phyloP scores from a whole-genome alignment of 257 asterid genomes.

The Solanum etuberosum region DNA sequence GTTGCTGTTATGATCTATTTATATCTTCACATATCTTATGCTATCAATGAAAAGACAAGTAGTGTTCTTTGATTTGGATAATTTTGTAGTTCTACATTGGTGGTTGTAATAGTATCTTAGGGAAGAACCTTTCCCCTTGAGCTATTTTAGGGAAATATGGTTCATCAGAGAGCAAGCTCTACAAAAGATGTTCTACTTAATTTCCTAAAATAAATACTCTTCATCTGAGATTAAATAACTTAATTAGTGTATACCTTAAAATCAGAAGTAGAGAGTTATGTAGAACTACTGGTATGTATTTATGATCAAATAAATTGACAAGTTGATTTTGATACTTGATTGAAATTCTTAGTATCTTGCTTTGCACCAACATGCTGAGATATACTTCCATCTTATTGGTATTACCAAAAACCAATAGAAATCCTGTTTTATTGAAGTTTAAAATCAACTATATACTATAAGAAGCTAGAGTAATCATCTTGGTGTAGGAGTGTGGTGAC shows the following conservation, averaged over 20 bases:
- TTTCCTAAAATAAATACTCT: not conserved
- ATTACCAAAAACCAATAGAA: not conserved
- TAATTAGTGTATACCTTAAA: not conserved
- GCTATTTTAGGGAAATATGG: not conserved
- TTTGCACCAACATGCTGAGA: not conserved
- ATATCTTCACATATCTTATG: not conserved
- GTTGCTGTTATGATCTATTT: not conserved
- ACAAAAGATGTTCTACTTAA: not conserved
- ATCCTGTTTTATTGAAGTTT: not conserved
- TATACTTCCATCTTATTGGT: not conserved
- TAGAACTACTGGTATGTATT: not conserved
- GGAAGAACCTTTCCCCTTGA: not conserved
- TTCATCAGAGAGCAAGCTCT: not conserved
- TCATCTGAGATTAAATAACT: not conserved
- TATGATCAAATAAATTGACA: not conserved
- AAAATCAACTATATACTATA: not conserved
- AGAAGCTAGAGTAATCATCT: not conserved
- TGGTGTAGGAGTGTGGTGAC: not conserved
- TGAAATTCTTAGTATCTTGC: not conserved
- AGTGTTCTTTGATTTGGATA: not conserved
- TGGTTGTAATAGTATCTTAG: not conserved
- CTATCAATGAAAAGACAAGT: not conserved
- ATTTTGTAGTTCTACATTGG: not conserved
- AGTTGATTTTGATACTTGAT: not conserved
- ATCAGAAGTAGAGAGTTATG: not conserved